Conservation (phyloP, 2,329 filamentous ascomycete genomes). For the Fusarium albidum region DNA sequence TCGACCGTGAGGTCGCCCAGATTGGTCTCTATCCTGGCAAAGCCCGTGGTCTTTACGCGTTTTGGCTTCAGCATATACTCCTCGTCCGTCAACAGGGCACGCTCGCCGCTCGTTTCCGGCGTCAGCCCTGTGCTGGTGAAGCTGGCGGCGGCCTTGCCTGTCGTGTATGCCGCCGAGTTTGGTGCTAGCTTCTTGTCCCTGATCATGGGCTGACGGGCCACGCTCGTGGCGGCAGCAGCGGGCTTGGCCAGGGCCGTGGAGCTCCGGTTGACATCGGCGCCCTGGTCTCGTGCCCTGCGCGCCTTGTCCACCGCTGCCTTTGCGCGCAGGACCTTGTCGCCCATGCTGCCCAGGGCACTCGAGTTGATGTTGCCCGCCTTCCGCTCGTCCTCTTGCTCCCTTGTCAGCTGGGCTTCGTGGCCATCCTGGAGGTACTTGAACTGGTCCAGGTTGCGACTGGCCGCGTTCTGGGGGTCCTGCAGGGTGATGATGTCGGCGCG, state of each 20-base stretch:
- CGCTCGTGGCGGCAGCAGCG: constrained; percentile 31
- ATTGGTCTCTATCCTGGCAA: constrained; percentile 88
- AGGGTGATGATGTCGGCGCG: constrained; percentile 94
- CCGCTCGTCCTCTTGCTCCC: constrained; percentile 74
- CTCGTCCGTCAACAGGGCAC: constrained; percentile 88
- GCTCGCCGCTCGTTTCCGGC: constrained; percentile 86
- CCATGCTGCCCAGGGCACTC: constrained; percentile 78
- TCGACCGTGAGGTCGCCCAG: constrained; percentile 87
- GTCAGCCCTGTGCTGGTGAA: constrained; percentile 96
- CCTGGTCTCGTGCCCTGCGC: constrained; percentile 73
- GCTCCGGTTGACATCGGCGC: constrained; percentile 65
- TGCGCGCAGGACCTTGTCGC: constrained; percentile 85
- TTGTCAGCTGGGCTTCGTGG: constrained; percentile 70
- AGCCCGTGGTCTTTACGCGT: constrained; percentile 88
- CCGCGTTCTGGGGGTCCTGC: constrained; percentile 93
- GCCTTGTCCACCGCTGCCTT: constrained; percentile 95
- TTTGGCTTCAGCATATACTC: constrained; percentile 96
- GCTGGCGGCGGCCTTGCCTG: constrained; percentile 87
- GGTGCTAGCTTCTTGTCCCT: constrained; percentile 71
- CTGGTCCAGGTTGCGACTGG: constrained; percentile 80
- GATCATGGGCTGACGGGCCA: constrained; percentile 49
- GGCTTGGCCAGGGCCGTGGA: constrained; percentile 53
- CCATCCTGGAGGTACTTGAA: constrained; percentile 93
- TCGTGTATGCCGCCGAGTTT: constrained; percentile 91
- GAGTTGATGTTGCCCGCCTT: constrained; percentile 78